Evolutionary conservation across 1,139 yeast genomes (phyloP), one percentile per base, ranked within the genome.

Genomic region (Eremothecium coryli): DNA sequence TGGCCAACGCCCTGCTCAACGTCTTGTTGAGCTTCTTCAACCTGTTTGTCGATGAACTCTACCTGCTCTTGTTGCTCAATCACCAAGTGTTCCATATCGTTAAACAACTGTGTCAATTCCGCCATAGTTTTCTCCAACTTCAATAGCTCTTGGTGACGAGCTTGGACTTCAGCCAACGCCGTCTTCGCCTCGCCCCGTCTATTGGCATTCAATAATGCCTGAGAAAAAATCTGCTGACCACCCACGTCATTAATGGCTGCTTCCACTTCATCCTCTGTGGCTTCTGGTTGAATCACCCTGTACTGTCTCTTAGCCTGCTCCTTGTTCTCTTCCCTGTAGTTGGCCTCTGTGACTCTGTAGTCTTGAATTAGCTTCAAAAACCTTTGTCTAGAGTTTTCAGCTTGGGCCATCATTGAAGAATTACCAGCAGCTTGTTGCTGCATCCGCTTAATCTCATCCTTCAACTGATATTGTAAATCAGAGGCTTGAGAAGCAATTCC

Each of bases 181-280:
- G 95, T 76, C 60, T 93, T 76, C 34, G 98, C 97, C 63, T 90
- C 95, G 48, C 98, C 98, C 54, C 94, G 78, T 64, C 96, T 79
- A 61, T 85, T 84, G 38, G 94, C 81, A 64, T 81, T 85, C 70
- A 85, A 68, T 48, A 90, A 70, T 11, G 96, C 96, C 62, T 86
- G 95, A 43, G 93, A 88, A 65, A 90, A 90, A 53, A 86, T 82
- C 62, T 88, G 97, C 56, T 82, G 85, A 37, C 86, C 81, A 48
- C 82, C 82, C 36, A 77, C 77, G 53, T 82, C 90, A 49, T 81
- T 93, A 38, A 84, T 76, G 29, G 93, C 96, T 39, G 76, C 82
- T 48, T 71, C 74, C 39, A 82, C 76, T 61, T 88, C 95, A 32
- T 72, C 84, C 20, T 82, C 84, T 15, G 93, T 72, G 18, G 97